Conservation (phyloP, 257 asterid species). For the Fraxinus anomala region DNA sequence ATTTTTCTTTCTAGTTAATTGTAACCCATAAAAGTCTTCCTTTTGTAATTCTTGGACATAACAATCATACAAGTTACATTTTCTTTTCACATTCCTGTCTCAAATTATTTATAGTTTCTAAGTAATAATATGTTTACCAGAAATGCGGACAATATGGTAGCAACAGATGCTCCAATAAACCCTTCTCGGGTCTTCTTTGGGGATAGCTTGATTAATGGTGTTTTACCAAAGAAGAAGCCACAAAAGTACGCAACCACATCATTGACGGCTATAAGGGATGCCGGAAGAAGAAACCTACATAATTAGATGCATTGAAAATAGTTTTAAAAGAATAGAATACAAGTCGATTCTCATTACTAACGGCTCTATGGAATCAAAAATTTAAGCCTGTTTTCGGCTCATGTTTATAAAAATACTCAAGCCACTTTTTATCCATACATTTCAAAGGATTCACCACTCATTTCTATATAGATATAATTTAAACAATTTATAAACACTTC, state of each 20-base stretch:
- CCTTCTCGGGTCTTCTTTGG: conserved; percentile 86
- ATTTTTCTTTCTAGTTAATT: no score
- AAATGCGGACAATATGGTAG: conserved; percentile 64
- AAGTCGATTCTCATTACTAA: neutral
- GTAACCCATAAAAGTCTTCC: no score
- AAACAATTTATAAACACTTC: no score
- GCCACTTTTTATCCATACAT: no score
- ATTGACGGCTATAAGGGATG: conserved; percentile 62
- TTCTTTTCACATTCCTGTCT: neutral
- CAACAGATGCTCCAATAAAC: conserved; percentile 64
- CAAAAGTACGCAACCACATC: conserved; percentile 67
- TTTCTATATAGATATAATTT: no score
- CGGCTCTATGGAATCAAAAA: neutral
- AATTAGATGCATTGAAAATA: neutral
- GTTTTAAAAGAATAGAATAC: neutral
- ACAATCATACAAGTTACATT: no score
- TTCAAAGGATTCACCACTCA: no score
- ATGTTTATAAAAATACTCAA: no score
- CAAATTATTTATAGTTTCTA: neutral
- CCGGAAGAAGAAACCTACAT: conserved; percentile 65
- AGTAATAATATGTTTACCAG: conserved; percentile 35
- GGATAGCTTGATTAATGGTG: conserved; percentile 68
- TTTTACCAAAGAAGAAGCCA: conserved; percentile 69
- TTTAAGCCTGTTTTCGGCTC: no score
- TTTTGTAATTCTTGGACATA: no score